These are phyloP conservation scores for Fusarium pseudoanthophilum DNA, from an alignment of 2,329 filamentous ascomycete genomes.

Conservation along the genomic window DNA sequence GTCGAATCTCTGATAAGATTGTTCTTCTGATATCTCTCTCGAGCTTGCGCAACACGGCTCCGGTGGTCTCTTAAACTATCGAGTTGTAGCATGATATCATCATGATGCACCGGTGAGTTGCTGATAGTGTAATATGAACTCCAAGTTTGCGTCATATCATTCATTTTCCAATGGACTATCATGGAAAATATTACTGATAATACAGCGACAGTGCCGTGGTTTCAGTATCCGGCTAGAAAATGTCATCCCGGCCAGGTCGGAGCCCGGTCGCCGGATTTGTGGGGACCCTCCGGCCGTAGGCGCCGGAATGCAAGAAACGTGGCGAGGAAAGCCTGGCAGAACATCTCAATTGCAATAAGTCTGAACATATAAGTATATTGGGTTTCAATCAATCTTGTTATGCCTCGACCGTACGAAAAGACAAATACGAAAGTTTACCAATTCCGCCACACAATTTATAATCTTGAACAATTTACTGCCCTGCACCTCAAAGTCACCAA, in stretches of 20 bases:
- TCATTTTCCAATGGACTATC: not conserved
- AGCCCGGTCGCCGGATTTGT: not conserved
- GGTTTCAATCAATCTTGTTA: too few species aligned
- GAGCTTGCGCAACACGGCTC: too few species aligned
- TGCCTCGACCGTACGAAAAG: too few species aligned
- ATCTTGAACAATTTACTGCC: too few species aligned
- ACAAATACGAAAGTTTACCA: too few species aligned
- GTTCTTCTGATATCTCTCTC: not conserved
- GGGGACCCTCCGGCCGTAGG: not conserved
- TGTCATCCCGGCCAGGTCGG: fast-evolving
- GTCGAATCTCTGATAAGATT: not conserved
- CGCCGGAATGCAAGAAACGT: not conserved
- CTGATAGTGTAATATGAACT: not conserved
- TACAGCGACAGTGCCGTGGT: fast-evolving
- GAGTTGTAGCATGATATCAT: slow-evolving; percentile 5
- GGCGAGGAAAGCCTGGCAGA: too few species aligned
- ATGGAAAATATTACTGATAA: not conserved
- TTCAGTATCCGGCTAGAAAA: not conserved
- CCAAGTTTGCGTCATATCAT: not conserved
- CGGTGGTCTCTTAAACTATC: not conserved
- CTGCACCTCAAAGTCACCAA: too few species aligned
- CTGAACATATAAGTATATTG: too few species aligned
- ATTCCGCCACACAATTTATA: too few species aligned
- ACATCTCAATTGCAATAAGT: too few species aligned
- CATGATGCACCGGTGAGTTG: slow-evolving; percentile 7